These are phyloP conservation scores for Pythium volutum DNA, from an alignment of 352 stramenopile genomes.

Conservation along the genomic window DNA sequence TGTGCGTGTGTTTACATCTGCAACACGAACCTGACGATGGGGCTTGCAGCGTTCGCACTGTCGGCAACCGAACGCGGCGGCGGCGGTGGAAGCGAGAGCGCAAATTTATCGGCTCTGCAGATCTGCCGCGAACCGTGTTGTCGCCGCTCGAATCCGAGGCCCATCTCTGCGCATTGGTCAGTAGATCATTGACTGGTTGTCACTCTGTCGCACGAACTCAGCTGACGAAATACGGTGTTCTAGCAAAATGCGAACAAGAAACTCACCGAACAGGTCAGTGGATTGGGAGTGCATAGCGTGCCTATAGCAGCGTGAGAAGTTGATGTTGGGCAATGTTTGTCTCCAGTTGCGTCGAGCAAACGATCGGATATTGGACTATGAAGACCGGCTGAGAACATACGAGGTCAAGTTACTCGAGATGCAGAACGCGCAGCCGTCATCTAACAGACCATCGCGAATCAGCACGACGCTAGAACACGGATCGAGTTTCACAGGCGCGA, in stretches of 20 bases:
- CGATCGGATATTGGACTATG: slow-evolving; percentile 44
- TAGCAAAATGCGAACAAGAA: slow-evolving; percentile 58
- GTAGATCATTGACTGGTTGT: neutral
- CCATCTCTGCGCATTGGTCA: slow-evolving; percentile 36
- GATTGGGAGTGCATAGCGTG: too few species aligned
- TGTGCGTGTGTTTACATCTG: neutral
- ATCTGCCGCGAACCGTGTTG: slow-evolving; percentile 30
- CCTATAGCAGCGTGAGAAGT: neutral
- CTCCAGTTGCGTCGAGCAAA: slow-evolving; percentile 43
- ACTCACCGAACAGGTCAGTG: slow-evolving; percentile 55
- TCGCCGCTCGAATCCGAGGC: slow-evolving; percentile 33
- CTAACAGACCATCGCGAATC: neutral
- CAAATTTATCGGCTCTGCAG: slow-evolving; percentile 39
- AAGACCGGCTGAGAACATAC: slow-evolving; percentile 41
- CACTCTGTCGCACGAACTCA: neutral
- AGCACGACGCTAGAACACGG: neutral
- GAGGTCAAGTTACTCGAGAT: slow-evolving; percentile 43
- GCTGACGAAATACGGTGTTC: neutral
- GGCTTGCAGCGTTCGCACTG: slow-evolving; percentile 32
- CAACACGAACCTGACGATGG: neutral
- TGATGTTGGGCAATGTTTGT: neutral
- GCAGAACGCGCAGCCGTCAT: slow-evolving; percentile 15
- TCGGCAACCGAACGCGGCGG: slow-evolving; percentile 39
- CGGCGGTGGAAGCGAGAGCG: slow-evolving; percentile 58
- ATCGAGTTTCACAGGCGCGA: neutral